phyloP scores from a whole-genome alignment of 1,139 yeast species.

The Barnettozyma hawaiiensis region DNA sequence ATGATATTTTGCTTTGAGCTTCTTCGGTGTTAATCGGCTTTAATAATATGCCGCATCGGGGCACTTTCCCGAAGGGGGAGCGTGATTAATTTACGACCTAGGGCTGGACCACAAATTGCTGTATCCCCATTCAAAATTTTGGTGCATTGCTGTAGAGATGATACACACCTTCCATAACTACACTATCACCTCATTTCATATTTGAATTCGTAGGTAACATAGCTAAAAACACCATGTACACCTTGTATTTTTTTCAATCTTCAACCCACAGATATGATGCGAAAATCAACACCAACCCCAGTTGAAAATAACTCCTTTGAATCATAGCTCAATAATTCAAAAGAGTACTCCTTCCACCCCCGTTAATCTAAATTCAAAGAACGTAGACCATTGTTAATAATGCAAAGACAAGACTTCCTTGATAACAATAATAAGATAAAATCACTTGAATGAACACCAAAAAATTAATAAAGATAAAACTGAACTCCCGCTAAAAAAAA shows the following conservation, averaged over 20 bases:
- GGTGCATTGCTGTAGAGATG: too few relatives aligned
- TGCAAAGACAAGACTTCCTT: slow-evolving; percentile 8
- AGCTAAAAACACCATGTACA: slow-evolving; percentile 6
- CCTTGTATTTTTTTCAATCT: slow-evolving; percentile 8
- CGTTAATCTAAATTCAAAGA: slow-evolving; percentile 11
- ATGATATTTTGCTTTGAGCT: too few relatives aligned
- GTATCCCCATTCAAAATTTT: too few relatives aligned
- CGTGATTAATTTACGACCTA: too few relatives aligned
- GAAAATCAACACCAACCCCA: neutral
- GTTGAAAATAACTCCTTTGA: slow-evolving; percentile 6
- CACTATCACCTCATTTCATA: slow-evolving; percentile 2
- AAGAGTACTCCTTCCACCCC: neutral
- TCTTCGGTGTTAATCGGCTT: too few relatives aligned
- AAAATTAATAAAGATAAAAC: slow-evolving; percentile 10
- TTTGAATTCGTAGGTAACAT: slow-evolving; percentile 12
- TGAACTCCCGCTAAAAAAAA: slow-evolving; percentile 6
- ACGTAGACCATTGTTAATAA: slow-evolving; percentile 10
- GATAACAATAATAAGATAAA: slow-evolving; percentile 9
- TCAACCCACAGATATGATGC: neutral
- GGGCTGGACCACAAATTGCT: too few relatives aligned
- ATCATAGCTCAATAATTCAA: slow-evolving; percentile 4
- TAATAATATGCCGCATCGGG: too few relatives aligned
- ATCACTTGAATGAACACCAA: slow-evolving; percentile 13
- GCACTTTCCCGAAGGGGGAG: too few relatives aligned
- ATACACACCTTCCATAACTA: neutral